Evolutionary conservation across 371 early-diverging fungal genomes (phyloP).

Genomic region (Enterocytospora artemiae): DNA sequence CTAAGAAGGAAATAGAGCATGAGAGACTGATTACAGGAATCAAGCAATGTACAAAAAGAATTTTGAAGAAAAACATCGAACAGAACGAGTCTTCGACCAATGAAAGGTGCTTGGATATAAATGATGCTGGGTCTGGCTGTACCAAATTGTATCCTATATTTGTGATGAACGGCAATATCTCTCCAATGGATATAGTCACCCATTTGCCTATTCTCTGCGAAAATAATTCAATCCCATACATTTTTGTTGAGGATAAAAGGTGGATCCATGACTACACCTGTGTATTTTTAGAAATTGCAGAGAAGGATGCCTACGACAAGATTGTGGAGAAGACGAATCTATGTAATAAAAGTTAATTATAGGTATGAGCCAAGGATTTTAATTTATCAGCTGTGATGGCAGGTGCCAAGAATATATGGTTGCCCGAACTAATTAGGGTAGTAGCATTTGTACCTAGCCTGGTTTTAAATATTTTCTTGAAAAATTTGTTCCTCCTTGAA

Average conservation of each 20-base stretch:
- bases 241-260: constrained; percentile 74
- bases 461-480: no score
- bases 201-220: constrained; percentile 93
- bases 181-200: constrained; percentile 86
- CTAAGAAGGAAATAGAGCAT: not conserved
- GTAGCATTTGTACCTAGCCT: no score
- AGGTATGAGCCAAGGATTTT: no score
- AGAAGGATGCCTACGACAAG: not conserved
- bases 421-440: no score
- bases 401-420: no score
- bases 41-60: constrained; percentile 29
- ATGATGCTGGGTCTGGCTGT: no score
- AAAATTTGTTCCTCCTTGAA: no score
- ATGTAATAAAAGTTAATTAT: no score
- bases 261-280: constrained; percentile 25
- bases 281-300: constrained; percentile 20
- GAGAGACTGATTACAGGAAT: constrained; percentile 25
- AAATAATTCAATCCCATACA: constrained; percentile 77
- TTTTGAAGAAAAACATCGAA: constrained; percentile 3
- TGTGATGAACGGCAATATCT: constrained; percentile 81
- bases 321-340: not conserved
- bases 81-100: not conserved
- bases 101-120: not conserved
- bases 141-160: no score
- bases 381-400: no score